Evolutionary conservation across 169 alveolate genomes (phyloP), one percentile per base, ranked within the genome.

Genomic region (Plasmodium ovale): DNA sequence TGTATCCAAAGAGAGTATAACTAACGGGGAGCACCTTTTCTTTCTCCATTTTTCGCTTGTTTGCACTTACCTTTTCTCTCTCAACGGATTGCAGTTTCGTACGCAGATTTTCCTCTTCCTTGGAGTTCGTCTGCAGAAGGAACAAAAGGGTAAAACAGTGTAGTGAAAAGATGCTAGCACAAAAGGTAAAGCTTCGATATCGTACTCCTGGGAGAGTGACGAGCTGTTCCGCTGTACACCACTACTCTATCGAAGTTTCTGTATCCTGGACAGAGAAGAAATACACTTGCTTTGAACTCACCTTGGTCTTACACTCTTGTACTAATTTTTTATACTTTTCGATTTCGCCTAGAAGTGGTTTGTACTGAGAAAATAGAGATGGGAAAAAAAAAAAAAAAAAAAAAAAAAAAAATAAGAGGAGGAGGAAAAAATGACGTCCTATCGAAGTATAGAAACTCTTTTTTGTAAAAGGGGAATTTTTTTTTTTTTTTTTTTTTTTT

Each of bases 311-410:
- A 44, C 53, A 33, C 53, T 74, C 88, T 2, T 74, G 70, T 12
- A 74, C 54, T 54, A 74, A 42, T 23, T 74, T 74, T 35, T 74
- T 74, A 39, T 74, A 74, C 33, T 53, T 51, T 33, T 74, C 72
- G 25, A 74, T 74, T 5, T 74, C 88, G 53, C 49, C 44, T 19
- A 62, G 37, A 3, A 74, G 54, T 27, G 47, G 21, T 19, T 74
- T 74, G 53, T 74, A 74, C 88, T 74, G 49, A n/a, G 35, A 53
- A 23, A 16, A 39, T 27, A 37, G 12, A 23, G n/a, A 4, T 16
- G 9, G 65, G 12, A 1, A 69, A 27, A 19, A 33, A 33, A 12
- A 64, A 42, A 42, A 23, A 47, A 47, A 69, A 33, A 69, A 49
- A 10, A 27, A 59, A 25, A 14, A 60, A 29, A 62, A 5, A 62